Evolutionary conservation across 495 filamentous ascomycete genomes (phyloP).

Genomic region (Xylaria curta): DNA sequence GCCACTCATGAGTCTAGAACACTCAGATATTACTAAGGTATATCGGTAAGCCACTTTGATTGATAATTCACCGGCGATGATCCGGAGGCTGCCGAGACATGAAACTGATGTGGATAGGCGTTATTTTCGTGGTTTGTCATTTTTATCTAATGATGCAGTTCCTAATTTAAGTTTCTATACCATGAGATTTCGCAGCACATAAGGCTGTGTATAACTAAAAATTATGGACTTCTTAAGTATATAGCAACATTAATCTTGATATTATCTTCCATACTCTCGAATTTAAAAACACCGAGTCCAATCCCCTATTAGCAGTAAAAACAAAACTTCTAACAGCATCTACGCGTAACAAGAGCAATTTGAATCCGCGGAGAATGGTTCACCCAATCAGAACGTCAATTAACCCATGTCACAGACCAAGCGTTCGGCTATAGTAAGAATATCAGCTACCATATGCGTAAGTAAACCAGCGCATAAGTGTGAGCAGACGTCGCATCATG

Average conservation of each 20-base stretch:
- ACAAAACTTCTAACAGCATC: neutral
- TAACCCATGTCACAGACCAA: conserved; percentile 8
- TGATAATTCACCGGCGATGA: conserved; percentile 5
- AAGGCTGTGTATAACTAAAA: neutral
- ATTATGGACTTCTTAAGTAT: neutral
- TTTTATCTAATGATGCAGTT: neutral
- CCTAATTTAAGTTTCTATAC: neutral
- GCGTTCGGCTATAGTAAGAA: conserved; percentile 1
- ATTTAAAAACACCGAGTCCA: neutral
- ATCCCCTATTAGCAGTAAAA: neutral
- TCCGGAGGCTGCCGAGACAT: neutral
- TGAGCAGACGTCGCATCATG: conserved; percentile 4
- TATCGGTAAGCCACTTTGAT: conserved; percentile 5
- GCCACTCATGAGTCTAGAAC: too few species aligned
- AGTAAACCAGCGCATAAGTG: neutral
- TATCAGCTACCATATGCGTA: neutral
- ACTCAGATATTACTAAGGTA: too few species aligned
- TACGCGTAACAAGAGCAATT: neutral
- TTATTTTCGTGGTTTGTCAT: neutral
- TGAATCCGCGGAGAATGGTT: neutral
- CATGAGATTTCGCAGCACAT: neutral
- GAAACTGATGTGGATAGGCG: neutral
- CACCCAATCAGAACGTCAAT: neutral
- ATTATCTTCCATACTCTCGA: neutral
- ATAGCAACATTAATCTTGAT: neutral